A percentile compares a stretch with the other conserved stretches of the same genome.
phyloP scores from a whole-genome alignment of 192 early-diverging fungal species.

The Rhizophlyctis rosea region DNA sequence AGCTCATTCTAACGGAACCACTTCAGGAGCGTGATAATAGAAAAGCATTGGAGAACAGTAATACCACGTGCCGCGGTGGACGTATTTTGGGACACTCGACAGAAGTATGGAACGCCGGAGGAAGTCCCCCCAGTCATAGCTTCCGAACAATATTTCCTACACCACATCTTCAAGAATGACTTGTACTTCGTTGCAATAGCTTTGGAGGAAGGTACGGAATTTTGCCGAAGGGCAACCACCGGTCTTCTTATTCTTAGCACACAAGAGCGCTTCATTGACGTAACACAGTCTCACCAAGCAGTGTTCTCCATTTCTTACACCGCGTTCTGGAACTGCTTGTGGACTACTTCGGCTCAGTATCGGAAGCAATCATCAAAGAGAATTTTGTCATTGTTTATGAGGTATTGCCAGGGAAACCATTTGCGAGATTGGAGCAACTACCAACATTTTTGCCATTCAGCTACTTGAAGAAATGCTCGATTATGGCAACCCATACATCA shows the following conservation, averaged over 20 bases:
- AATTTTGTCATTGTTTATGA: conserved; percentile 91
- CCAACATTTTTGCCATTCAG: conserved; percentile 29
- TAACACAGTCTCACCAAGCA: conserved; percentile 72
- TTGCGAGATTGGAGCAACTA: neutral
- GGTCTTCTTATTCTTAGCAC: conserved; percentile 2
- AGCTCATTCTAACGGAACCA: conserved; percentile 7
- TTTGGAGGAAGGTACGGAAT: conserved; percentile 63
- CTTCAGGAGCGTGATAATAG: conserved; percentile 74
- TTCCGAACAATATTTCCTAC: conserved; percentile 59
- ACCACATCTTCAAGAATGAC: conserved; percentile 65
- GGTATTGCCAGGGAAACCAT: conserved; percentile 35
- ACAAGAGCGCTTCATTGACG: neutral
- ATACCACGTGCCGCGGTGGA: conserved; percentile 63
- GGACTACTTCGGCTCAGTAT: conserved; percentile 82
- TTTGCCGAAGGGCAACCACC: neutral
- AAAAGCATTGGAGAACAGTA: conserved; percentile 80
- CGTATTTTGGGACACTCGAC: conserved; percentile 44
- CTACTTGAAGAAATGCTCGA: conserved; percentile 94
- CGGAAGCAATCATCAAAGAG: conserved; percentile 82
- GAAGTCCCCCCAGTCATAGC: conserved; percentile 66
- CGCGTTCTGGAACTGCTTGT: conserved; percentile 71
- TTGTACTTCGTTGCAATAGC: conserved; percentile 77
- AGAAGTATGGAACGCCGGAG: conserved; percentile 36
- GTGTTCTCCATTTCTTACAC: conserved; percentile 83
- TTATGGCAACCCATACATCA: conserved; percentile 83